Evolutionary conservation across 2,329 filamentous ascomycete genomes (phyloP), one percentile per base, ranked within the genome.

Genomic region (Cercospora janseana): DNA sequence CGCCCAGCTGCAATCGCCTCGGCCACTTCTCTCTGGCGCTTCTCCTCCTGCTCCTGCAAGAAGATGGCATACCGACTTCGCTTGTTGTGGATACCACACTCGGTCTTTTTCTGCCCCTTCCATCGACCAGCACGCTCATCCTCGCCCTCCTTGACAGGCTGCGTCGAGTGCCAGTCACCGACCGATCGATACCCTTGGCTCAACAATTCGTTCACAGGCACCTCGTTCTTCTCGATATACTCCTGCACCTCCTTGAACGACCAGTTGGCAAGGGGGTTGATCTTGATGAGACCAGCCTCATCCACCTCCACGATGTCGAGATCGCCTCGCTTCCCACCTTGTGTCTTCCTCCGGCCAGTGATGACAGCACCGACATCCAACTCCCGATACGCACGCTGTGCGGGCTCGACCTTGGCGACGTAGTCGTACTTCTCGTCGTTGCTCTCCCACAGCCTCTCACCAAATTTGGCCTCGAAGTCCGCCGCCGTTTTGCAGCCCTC

Each of bases 31-130:
- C 80, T 73, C 57, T 82, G 79, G 60, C 83, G 76, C 75, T 88
- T 85, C 65, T 78, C 74, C 67, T 89, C 85, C 70, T 87, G 81
- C 54, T 89, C 83, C 63, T 79, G 78, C 49, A 95, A 73, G 72
- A 86, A 96, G 72, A 91, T 83, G 8, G 90, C 87, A 66, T 97
- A 98, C 61, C 90, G 85, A 51, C 88, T 95, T 70, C 91, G 86
- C 73, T 93, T 94, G 79, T 97, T 97, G 81, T 98, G 93, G 67
- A 98, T 97, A 40, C 93, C 93, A 70, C 93, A 98, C 76, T 98
- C 93, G 12, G 90, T 94, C 85, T 98, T 98, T 65, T 79, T 75
- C 71, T 90, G 87, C 55, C 93, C 93, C 80, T 95, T 96, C 93
- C 93, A 98, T 61, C 93, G 85, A 51, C 93, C 93, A 6, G 93